These are phyloP conservation scores for Fusarium nisikadoi DNA, from an alignment of 2,329 filamentous ascomycete genomes.

Conservation along the genomic window DNA sequence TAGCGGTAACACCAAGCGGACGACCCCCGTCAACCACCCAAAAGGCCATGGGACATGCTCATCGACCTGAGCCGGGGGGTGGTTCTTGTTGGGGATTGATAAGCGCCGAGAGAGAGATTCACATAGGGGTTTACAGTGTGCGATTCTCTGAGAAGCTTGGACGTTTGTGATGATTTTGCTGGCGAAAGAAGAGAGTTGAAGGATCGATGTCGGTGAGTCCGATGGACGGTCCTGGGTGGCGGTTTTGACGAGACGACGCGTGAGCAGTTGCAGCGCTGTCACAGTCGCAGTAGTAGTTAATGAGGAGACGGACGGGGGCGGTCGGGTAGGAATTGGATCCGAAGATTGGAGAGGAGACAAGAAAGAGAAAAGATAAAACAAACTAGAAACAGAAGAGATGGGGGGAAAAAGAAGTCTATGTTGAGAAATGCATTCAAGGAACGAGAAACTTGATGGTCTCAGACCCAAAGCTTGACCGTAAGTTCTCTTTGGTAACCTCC, in stretches of 20 bases:
- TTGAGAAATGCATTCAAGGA: conserved; percentile 22
- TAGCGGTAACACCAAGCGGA: conserved; percentile 42
- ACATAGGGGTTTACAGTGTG: conserved; percentile 18
- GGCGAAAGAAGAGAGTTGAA: conserved; percentile 7
- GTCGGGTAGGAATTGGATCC: conserved; percentile 18
- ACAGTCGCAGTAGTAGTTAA: conserved; percentile 6
- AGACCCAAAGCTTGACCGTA: conserved; percentile 33
- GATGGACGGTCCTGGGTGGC: conserved; percentile 21
- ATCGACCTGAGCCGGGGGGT: conserved; percentile 35
- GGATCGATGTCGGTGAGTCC: conserved; percentile 35
- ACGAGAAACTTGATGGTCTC: conserved; percentile 4
- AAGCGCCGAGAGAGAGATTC: conserved; percentile 14
- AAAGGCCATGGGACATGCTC: conserved; percentile 55
- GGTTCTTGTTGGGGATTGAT: conserved; percentile 27
- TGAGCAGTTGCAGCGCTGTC: conserved; percentile 26
- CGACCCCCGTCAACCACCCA: conserved; percentile 52
- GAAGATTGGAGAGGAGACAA: conserved; percentile 17
- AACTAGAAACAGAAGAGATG: conserved; percentile 6
- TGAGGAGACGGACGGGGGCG: conserved; percentile 19
- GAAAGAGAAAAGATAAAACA: conserved; percentile 4
- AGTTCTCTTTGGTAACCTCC: background rate
- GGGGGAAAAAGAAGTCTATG: conserved; percentile 5
- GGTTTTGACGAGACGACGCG: conserved; percentile 34
- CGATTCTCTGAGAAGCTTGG: background rate
- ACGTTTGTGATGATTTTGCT: background rate